Conservation (phyloP, 257 asterid genomes). For the Lavandula angustifolia region DNA sequence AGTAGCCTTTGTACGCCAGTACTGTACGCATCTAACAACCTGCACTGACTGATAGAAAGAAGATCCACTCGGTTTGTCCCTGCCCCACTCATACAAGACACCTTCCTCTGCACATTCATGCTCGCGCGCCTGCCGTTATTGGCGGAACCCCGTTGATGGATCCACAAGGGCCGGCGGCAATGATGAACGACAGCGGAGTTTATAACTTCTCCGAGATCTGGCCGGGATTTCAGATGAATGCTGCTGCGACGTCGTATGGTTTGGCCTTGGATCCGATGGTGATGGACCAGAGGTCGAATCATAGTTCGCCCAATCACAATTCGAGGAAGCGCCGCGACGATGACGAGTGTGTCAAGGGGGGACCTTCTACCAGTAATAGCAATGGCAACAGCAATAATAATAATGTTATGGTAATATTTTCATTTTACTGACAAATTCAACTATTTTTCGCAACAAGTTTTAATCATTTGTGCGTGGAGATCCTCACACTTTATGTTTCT, state of each 20-base stretch:
- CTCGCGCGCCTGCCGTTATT: slow-evolving; percentile 28
- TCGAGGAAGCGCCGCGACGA: slow-evolving; percentile 56
- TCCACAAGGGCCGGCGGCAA: slow-evolving; percentile 49
- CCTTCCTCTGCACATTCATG: slow-evolving; percentile 30
- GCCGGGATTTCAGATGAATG: slow-evolving; percentile 50
- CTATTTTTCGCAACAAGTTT: neutral
- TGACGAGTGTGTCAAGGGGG: slow-evolving; percentile 41
- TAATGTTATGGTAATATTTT: slow-evolving; percentile 41
- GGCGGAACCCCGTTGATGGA: slow-evolving; percentile 39
- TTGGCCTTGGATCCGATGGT: slow-evolving; percentile 51
- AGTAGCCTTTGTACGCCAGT: slow-evolving; percentile 47
- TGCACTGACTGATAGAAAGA: slow-evolving; percentile 35
- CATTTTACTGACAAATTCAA: slow-evolving; percentile 1
- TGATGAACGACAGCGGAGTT: slow-evolving; percentile 50
- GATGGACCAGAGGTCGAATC: slow-evolving; percentile 49
- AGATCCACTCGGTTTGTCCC: slow-evolving; percentile 32
- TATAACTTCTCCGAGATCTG: slow-evolving; percentile 64
- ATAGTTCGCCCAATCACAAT: slow-evolving; percentile 35
- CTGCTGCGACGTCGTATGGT: slow-evolving; percentile 46
- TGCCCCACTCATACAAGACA: slow-evolving; percentile 28
- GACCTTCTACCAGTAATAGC: slow-evolving; percentile 55
- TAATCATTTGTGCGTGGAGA: neutral
- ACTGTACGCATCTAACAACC: slow-evolving; percentile 50
- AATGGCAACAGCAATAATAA: slow-evolving; percentile 26
- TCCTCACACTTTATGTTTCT: neutral